phyloP scores from a whole-genome alignment of 805 yeast species.

The Candida xyloterini region DNA sequence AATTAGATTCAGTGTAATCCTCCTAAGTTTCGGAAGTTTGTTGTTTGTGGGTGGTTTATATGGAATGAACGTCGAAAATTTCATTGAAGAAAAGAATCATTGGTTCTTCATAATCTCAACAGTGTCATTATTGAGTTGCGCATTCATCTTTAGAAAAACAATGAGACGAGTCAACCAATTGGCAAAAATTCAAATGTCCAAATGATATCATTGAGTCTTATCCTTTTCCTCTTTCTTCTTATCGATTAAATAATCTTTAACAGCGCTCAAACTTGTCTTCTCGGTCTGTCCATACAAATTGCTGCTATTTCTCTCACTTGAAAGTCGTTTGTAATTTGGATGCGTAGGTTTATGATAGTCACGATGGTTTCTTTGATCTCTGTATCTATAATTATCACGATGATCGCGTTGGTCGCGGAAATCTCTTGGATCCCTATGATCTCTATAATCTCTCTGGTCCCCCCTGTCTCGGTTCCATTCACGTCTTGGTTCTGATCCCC shows the following conservation, averaged over 20 bases:
- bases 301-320: constrained; percentile 7
- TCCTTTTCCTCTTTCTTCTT: constrained; percentile 12
- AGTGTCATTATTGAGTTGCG: constrained; percentile 39
- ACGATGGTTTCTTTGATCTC: neutral
- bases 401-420: neutral
- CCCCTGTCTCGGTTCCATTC: constrained; percentile 1
- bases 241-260: constrained; percentile 17
- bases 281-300: constrained; percentile 16
- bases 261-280: constrained; percentile 17
- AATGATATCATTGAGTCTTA: constrained; percentile 8
- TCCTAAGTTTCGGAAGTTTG: constrained; percentile 77
- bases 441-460: constrained; percentile 5
- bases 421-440: constrained; percentile 2
- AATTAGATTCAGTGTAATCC: constrained; percentile 75
- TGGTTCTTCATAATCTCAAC: constrained; percentile 60
- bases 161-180: constrained; percentile 58
- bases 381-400: neutral
- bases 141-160: constrained; percentile 50
- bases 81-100: constrained; percentile 73
- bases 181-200: constrained; percentile 55
- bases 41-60: constrained; percentile 81
- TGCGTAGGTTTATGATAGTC: neutral
- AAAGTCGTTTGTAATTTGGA: neutral
- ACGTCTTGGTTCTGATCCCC: constrained; percentile 6
- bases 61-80: constrained; percentile 95